Conservation (phyloP, 2,329 filamentous ascomycete species). For the Aspergillus aculeatus region DNA sequence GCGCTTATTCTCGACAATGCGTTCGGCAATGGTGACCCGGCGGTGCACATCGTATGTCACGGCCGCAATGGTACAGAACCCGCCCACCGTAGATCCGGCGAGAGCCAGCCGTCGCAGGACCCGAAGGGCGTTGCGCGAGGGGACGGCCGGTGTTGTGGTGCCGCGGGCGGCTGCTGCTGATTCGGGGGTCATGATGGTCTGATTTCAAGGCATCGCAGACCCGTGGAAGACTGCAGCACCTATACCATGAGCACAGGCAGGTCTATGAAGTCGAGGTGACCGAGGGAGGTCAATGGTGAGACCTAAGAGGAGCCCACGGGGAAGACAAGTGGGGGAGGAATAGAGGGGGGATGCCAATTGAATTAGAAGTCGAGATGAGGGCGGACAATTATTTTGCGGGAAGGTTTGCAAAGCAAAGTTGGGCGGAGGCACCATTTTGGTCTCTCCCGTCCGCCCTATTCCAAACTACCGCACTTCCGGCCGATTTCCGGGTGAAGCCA, state of each 20-base stretch:
- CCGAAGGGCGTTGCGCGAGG: slow-evolving; percentile 46
- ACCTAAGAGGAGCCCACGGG: not conserved
- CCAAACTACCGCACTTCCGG: not conserved
- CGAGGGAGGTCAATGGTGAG: not conserved
- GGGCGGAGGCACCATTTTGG: slow-evolving; percentile 1
- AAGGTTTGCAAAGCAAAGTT: slow-evolving; percentile 9
- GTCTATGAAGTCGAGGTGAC: not conserved
- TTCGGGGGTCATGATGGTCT: slow-evolving; percentile 32
- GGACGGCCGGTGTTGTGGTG: slow-evolving; percentile 33
- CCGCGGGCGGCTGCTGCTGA: slow-evolving; percentile 20
- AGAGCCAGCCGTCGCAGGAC: slow-evolving; percentile 37
- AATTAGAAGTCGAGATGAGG: not conserved
- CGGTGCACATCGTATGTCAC: slow-evolving; percentile 45
- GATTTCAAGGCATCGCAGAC: slow-evolving; percentile 24
- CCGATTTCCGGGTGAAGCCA: slow-evolving; percentile 15
- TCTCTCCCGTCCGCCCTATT: slow-evolving; percentile 15
- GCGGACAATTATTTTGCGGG: slow-evolving; percentile 10
- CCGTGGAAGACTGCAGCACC: slow-evolving; percentile 2
- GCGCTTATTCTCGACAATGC: slow-evolving; percentile 46
- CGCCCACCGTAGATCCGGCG: slow-evolving; percentile 40
- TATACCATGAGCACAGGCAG: slow-evolving; percentile 15
- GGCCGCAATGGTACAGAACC: slow-evolving; percentile 41
- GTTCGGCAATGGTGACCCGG: slow-evolving; percentile 41
- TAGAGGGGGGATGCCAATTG: slow-evolving; percentile 6
- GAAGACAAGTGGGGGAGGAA: slow-evolving; percentile 5